Evolutionary conservation across 345 rosid genomes (phyloP).

Genomic region (Leavenworthia alabamica): DNA sequence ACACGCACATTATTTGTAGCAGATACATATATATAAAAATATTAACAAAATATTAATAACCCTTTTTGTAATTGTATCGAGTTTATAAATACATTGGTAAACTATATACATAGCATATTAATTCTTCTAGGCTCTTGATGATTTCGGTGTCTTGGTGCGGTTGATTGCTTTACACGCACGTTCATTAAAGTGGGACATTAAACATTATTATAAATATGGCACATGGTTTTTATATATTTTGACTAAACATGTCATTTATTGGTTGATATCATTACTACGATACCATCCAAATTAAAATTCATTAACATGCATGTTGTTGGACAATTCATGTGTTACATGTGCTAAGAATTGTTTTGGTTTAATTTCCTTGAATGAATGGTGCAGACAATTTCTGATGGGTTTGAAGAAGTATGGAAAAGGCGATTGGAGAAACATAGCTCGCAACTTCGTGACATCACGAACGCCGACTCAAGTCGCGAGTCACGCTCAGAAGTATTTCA

Average conservation of each 20-base stretch:
- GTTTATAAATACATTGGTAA: conserved; percentile 4
- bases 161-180: neutral
- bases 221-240: neutral
- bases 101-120: neutral
- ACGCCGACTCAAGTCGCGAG: conserved; percentile 99
- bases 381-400: conserved; percentile 90
- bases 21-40: neutral
- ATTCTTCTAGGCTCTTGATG: neutral
- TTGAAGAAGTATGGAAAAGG: conserved; percentile 94
- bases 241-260: neutral
- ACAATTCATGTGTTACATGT: neutral
- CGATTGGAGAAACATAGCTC: conserved; percentile 96
- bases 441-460: conserved; percentile 74
- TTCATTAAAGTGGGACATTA: neutral
- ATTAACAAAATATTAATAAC: neutral
- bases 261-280: neutral
- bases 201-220: neutral
- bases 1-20: conserved; percentile 9
- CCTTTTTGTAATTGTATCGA: neutral
- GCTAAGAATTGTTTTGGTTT: neutral
- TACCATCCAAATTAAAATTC: neutral
- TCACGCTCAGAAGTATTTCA: conserved; percentile 98
- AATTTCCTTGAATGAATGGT: neutral
- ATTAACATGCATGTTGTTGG: neutral
- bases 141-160: neutral